Evolutionary conservation across 2,329 filamentous ascomycete species (phyloP), one percentile per base, ranked within the genome.

Genomic region (Xylogone sp.): DNA sequence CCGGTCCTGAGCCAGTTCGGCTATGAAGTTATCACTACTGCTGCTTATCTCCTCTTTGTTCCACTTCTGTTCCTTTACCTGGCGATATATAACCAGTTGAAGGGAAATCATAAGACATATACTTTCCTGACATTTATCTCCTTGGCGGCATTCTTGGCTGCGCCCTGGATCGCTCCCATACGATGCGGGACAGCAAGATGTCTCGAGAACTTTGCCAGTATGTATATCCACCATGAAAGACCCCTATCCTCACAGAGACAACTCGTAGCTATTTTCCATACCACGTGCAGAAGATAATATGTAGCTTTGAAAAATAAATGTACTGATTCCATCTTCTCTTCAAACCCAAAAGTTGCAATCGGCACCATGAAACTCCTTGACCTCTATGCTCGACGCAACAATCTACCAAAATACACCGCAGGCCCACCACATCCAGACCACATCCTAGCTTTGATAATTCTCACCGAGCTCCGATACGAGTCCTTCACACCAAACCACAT

Each of bases 391-490:
- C 64, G 69, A 18, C 63, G 63, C 18, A 55, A 68, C 47, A 53
- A 58, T 10, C 58, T 68, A 10, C 70, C 68, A 10, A 56, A 49
- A 47, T 71, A 71, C 54, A 62, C 61, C 13, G 59, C 60, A 22
- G 53, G 58, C 8, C 56, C 56, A 9, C 49, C 31, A 13, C 68
- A 62, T n/a, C 53, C 62, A 10, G 59, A 64, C 44, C 61, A 58
- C 53, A 46, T 64, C 20, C 52, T 66, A 16, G 60, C 68, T 1
- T 56, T 73, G 13, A 60, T 71, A 10, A 50, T 69, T 16, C 53
- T 72, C 10, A 72, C 68, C 1, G 70, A 73, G 55, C 59, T 73
- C 9, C 67, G 71, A 47, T 73, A 72, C 55, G 71, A 73, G 51
- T 71, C 69, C 16, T 73, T 73, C 58, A 67, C 63, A 1, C 71